These are phyloP conservation scores for Globisporangium nagaii DNA, from an alignment of 352 stramenopile species.

Conservation along the genomic window DNA sequence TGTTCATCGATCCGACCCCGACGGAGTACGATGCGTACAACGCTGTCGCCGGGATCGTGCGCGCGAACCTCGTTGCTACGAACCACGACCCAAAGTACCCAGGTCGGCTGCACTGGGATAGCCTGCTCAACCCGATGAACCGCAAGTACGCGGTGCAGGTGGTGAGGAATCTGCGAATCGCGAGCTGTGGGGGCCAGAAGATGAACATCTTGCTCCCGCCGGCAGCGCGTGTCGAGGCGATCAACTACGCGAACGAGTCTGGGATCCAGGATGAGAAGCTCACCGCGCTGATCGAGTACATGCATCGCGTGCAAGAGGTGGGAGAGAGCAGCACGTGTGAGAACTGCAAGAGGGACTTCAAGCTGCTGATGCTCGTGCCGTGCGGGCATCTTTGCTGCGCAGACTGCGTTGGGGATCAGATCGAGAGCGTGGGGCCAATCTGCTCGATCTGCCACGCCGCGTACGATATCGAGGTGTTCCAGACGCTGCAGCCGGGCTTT, in stretches of 20 bases:
- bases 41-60: conserved; percentile 48
- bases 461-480: conserved; percentile 88
- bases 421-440: conserved; percentile 37
- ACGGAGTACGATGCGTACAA: conserved; percentile 75
- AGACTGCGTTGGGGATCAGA: conserved; percentile 86
- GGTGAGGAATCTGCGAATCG: conserved; percentile 49
- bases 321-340: conserved; percentile 62
- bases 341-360: conserved; percentile 77
- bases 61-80: conserved; percentile 68
- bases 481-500: conserved; percentile 82
- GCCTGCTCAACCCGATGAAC: conserved; percentile 72
- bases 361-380: conserved; percentile 88
- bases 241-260: conserved; percentile 42
- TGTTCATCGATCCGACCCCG: conserved; percentile 62
- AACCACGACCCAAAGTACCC: conserved; percentile 64
- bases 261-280: conserved; percentile 42
- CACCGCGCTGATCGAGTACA: conserved; percentile 34
- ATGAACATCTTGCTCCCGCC: conserved; percentile 40
- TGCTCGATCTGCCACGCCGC: conserved; percentile 47
- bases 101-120: conserved; percentile 59
- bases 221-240: conserved; percentile 44
- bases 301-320: conserved; percentile 40
- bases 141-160: conserved; percentile 51
- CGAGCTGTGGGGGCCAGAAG: conserved; percentile 46
- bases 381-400: conserved; percentile 91